phyloP scores from a whole-genome alignment of 768 basidiomycete species.

The Mycena chlorophos region DNA sequence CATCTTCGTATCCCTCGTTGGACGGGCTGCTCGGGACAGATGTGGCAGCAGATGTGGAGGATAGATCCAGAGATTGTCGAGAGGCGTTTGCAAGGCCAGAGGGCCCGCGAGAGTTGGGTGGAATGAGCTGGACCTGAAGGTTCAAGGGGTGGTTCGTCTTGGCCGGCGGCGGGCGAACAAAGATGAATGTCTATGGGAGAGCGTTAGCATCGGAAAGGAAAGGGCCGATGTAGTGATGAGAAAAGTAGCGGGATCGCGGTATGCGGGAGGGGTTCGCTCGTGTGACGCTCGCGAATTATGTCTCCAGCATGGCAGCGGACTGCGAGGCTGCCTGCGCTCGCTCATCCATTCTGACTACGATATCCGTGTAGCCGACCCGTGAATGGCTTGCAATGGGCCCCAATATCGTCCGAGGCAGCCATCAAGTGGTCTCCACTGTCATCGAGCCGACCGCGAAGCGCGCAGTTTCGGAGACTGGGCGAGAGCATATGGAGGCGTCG shows the following conservation, averaged over 20 bases:
- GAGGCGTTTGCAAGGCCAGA: slow-evolving; percentile 35
- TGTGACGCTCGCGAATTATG: not conserved
- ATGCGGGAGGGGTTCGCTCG: slow-evolving; percentile 3
- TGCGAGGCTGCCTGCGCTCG: not conserved
- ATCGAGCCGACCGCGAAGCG: too few relatives aligned
- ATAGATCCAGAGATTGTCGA: slow-evolving; percentile 47
- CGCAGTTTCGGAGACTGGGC: too few relatives aligned
- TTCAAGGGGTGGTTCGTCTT: slow-evolving; percentile 86
- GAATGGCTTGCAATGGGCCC: too few relatives aligned
- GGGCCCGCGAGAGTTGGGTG: slow-evolving; percentile 54
- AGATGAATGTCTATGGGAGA: slow-evolving; percentile 74
- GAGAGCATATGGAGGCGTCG: too few relatives aligned
- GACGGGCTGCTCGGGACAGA: slow-evolving; percentile 26
- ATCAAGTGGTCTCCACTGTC: too few relatives aligned
- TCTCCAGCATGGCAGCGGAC: not conserved
- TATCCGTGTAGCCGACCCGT: too few relatives aligned
- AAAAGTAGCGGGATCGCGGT: slow-evolving; percentile 1
- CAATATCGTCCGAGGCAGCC: too few relatives aligned
- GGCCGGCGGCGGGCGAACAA: slow-evolving; percentile 87
- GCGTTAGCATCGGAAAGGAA: not conserved
- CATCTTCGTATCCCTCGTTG: slow-evolving; percentile 14
- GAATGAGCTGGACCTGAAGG: slow-evolving; percentile 89
- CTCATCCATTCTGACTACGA: too few relatives aligned
- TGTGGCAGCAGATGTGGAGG: slow-evolving; percentile 29
- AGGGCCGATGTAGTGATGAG: not conserved